These are phyloP conservation scores for Collybia nuda DNA, from an alignment of 768 basidiomycete genomes.

Conservation along the genomic window DNA sequence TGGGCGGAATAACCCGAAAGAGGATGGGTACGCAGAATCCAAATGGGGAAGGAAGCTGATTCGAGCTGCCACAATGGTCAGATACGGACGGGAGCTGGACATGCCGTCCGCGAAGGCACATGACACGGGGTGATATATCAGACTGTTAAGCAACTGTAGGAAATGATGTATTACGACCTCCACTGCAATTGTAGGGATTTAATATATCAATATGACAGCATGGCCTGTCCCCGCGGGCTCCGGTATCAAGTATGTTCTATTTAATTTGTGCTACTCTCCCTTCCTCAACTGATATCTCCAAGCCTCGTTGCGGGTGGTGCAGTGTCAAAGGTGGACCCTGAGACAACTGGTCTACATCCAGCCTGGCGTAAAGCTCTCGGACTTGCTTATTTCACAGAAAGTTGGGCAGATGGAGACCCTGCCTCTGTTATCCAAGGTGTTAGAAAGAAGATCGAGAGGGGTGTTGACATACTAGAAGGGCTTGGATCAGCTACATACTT, in stretches of 20 bases:
- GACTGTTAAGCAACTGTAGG: too few relatives aligned
- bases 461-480: constrained; percentile 19
- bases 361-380: constrained; percentile 43
- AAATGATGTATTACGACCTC: too few relatives aligned
- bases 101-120: too few relatives aligned
- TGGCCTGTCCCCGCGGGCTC: too few relatives aligned
- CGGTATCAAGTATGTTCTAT: constrained; percentile 7
- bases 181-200: too few relatives aligned
- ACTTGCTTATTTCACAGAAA: constrained; percentile 18
- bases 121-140: too few relatives aligned
- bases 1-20: too few relatives aligned
- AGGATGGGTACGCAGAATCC: too few relatives aligned
- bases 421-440: constrained; percentile 19
- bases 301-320: constrained; percentile 45
- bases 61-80: too few relatives aligned
- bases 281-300: not conserved
- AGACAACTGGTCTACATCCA: constrained; percentile 42
- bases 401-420: constrained; percentile 14
- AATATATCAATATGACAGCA: too few relatives aligned
- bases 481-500: constrained; percentile 40
- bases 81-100: too few relatives aligned
- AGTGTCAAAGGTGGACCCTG: constrained; percentile 33
- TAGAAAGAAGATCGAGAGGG: constrained; percentile 12
- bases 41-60: too few relatives aligned
- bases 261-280: not conserved